phyloP scores from a whole-genome alignment of 2,329 filamentous ascomycete species.

The Aspergillus sp. region DNA sequence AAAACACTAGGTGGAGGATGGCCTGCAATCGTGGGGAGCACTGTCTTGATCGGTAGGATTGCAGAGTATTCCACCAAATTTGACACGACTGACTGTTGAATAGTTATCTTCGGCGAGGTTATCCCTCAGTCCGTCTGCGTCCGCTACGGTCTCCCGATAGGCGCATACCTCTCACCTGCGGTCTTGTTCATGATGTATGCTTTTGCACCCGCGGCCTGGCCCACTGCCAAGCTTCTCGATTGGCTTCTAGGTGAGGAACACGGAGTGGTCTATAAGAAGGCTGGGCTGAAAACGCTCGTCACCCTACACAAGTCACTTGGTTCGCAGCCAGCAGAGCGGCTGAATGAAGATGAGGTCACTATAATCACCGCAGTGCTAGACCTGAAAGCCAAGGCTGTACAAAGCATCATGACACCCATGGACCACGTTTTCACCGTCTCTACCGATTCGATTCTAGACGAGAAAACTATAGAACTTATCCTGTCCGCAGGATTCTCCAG shows the following conservation, averaged over 20 bases:
- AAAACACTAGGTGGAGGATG: slow-evolving; percentile 90
- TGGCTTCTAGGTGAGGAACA: slow-evolving; percentile 91
- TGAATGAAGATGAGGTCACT: slow-evolving; percentile 97
- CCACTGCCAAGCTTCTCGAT: slow-evolving; percentile 92
- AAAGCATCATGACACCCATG: slow-evolving; percentile 98
- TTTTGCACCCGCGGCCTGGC: slow-evolving; percentile 86
- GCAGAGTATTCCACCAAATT: background rate
- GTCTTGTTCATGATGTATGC: slow-evolving; percentile 90
- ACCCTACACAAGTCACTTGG: slow-evolving; percentile 92
- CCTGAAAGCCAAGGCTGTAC: slow-evolving; percentile 92
- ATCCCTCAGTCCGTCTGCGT: slow-evolving; percentile 96
- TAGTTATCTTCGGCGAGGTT: slow-evolving; percentile 97
- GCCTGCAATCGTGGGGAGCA: slow-evolving; percentile 90
- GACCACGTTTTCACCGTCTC: slow-evolving; percentile 95
- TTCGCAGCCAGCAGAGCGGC: slow-evolving; percentile 71
- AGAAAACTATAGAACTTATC: slow-evolving; percentile 91
- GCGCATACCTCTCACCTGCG: slow-evolving; percentile 86
- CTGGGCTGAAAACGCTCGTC: slow-evolving; percentile 91
- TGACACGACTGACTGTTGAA: background rate
- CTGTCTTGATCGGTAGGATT: slow-evolving; percentile 77
- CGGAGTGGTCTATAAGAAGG: slow-evolving; percentile 96
- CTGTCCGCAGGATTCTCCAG: slow-evolving; percentile 91
- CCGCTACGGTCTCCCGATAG: slow-evolving; percentile 91
- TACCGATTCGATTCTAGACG: slow-evolving; percentile 89
- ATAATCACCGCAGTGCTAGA: slow-evolving; percentile 97